Percentiles rank a stretch among this genome's conserved stretches.
Evolutionary conservation across 768 basidiomycete species (phyloP).

Genomic region (Cystofilobasidium macerans): DNA sequence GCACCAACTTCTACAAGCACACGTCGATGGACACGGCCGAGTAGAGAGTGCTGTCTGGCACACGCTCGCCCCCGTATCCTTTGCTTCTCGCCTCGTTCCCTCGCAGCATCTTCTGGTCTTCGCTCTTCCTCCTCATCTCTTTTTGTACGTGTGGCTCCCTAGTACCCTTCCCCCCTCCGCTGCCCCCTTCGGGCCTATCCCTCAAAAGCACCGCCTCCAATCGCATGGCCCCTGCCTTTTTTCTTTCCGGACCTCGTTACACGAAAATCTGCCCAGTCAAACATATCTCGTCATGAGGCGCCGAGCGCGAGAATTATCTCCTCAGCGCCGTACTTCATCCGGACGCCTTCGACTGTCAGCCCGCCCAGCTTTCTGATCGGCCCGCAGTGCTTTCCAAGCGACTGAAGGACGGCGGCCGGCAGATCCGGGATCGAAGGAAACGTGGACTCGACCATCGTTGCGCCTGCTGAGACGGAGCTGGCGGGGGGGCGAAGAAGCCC

Average conservation of each 20-base stretch:
- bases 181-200: neutral
- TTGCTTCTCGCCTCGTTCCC: slow-evolving; percentile 4
- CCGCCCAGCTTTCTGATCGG: neutral
- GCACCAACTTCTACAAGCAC: slow-evolving; percentile 73
- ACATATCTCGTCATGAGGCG: neutral
- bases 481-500: neutral
- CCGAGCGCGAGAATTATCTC: neutral
- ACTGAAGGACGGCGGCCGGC: neutral
- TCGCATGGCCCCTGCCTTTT: neutral
- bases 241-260: neutral
- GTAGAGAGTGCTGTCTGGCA: neutral
- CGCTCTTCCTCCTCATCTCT: neutral
- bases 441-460: neutral
- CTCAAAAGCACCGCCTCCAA: neutral
- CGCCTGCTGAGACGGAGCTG: neutral
- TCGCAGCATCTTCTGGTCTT: neutral
- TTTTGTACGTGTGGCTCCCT: neutral
- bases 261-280: neutral
- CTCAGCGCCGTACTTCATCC: slow-evolving; percentile 1
- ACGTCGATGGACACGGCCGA: slow-evolving; percentile 20
- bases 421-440: neutral
- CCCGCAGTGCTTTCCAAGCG: neutral
- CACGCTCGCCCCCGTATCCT: neutral
- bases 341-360: neutral
- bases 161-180: neutral